Conservation (phyloP, 2,329 filamentous ascomycete species). For the Arthrobotrys megalospora region DNA sequence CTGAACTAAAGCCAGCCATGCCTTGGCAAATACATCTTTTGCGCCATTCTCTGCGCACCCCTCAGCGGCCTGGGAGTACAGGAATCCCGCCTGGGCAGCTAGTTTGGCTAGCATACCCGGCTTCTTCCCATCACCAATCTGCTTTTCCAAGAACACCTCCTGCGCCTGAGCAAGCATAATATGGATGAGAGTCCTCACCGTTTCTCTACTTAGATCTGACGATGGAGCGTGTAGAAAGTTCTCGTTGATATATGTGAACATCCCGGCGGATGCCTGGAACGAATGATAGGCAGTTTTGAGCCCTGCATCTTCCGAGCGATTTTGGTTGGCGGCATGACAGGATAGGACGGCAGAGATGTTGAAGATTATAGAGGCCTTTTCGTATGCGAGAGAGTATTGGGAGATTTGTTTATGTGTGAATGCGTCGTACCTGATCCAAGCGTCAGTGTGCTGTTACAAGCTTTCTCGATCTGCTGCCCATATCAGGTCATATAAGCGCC, state of each 20-base stretch:
- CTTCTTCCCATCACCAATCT: slow-evolving; percentile 93
- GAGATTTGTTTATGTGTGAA: slow-evolving; percentile 98
- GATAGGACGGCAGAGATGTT: slow-evolving; percentile 98
- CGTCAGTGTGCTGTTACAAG: slow-evolving; percentile 62
- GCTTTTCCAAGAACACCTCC: slow-evolving; percentile 97
- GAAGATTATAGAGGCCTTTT: slow-evolving; percentile 99
- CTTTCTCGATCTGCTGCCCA: slow-evolving; percentile 16
- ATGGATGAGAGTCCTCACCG: slow-evolving; percentile 92
- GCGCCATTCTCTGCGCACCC: slow-evolving; percentile 93
- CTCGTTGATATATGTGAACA: slow-evolving; percentile 99
- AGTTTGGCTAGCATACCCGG: slow-evolving; percentile 91
- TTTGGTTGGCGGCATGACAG: slow-evolving; percentile 93
- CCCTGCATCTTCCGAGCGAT: slow-evolving; percentile 89
- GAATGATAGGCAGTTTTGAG: slow-evolving; percentile 98
- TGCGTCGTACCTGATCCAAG: slow-evolving; percentile 86
- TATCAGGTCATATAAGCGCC: slow-evolving; percentile 32
- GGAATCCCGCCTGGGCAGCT: slow-evolving; percentile 87
- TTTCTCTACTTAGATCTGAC: slow-evolving; percentile 94
- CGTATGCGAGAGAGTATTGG: slow-evolving; percentile 95
- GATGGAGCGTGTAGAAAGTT: slow-evolving; percentile 98
- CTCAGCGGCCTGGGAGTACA: slow-evolving; percentile 90
- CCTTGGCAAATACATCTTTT: slow-evolving; percentile 92
- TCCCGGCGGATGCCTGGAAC: slow-evolving; percentile 96
- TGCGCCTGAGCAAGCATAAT: slow-evolving; percentile 96
- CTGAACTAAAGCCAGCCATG: slow-evolving; percentile 88